phyloP scores from a whole-genome alignment of 169 alveolate species.

The Ophryocystis elektroscirrha region DNA sequence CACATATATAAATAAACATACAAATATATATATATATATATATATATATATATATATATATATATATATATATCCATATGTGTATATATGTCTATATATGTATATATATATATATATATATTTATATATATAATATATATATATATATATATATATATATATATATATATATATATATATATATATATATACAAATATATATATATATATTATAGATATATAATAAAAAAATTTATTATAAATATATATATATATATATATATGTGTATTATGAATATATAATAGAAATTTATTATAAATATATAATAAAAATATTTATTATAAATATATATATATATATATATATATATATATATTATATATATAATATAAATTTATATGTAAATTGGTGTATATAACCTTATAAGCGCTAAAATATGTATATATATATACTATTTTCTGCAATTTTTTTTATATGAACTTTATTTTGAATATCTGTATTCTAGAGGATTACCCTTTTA shows the following conservation, averaged over 20 bases:
- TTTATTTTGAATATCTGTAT: too few species aligned
- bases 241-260: constrained; percentile 1
- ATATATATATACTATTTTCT: too few species aligned
- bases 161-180: not conserved
- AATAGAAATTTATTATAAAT: constrained; percentile 2
- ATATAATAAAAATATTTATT: not conserved
- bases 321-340: not conserved
- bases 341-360: not conserved
- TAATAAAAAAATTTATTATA: not conserved
- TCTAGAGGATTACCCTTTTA: too few species aligned
- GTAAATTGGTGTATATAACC: not conserved
- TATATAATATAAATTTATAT: not conserved
- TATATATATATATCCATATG: not conserved
- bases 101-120: not conserved
- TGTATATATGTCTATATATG: too few species aligned
- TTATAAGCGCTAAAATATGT: not conserved
- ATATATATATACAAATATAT: constrained; percentile 1
- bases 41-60: not conserved
- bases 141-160: constrained; percentile 3
- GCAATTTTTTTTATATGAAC: too few species aligned
- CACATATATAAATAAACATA: too few species aligned
- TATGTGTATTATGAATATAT: not conserved
- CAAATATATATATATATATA: not conserved
- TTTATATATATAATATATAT: not conserved
- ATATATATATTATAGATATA: not conserved